phyloP scores from a whole-genome alignment of 495 filamentous ascomycete genomes.

The Talaromyces wortmannii region DNA sequence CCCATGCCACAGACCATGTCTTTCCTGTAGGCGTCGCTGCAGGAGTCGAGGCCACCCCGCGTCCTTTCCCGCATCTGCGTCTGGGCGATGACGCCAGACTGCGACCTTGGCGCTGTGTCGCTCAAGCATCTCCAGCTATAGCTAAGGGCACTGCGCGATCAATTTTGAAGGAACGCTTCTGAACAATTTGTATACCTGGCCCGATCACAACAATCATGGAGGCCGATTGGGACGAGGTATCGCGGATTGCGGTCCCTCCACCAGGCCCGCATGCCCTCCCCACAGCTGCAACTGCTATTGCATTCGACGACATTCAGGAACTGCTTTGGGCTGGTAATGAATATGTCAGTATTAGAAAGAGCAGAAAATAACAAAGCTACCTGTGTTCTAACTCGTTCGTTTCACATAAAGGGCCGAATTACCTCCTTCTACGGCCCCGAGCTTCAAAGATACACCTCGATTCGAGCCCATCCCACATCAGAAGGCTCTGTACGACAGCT shows the following conservation, averaged over 20 bases:
- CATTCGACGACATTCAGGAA: conserved; percentile 84
- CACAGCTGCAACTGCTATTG: conserved; percentile 63
- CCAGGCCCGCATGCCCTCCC: conserved; percentile 54
- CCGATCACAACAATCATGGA: conserved; percentile 23
- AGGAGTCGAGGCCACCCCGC: background rate
- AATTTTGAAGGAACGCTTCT: too few relatives aligned
- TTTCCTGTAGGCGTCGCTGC: background rate
- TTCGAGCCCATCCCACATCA: conserved; percentile 56
- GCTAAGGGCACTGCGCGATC: background rate
- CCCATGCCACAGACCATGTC: background rate
- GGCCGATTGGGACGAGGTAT: conserved; percentile 54
- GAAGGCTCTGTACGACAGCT: conserved; percentile 74
- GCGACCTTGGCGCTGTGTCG: background rate
- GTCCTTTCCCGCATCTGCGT: background rate
- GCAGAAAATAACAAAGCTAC: background rate
- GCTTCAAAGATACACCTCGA: conserved; percentile 72
- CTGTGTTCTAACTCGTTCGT: background rate
- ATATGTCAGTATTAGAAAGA: conserved; percentile 50
- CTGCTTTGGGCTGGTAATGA: conserved; percentile 89
- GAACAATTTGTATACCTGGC: background rate
- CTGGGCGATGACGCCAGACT: background rate
- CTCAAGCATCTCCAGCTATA: background rate
- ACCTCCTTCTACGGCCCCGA: conserved; percentile 79
- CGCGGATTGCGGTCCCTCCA: conserved; percentile 62
- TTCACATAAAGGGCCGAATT: conserved; percentile 59